These are phyloP conservation scores for Trichophyton simii DNA, from an alignment of 2,329 filamentous ascomycete genomes.

Conservation along the genomic window DNA sequence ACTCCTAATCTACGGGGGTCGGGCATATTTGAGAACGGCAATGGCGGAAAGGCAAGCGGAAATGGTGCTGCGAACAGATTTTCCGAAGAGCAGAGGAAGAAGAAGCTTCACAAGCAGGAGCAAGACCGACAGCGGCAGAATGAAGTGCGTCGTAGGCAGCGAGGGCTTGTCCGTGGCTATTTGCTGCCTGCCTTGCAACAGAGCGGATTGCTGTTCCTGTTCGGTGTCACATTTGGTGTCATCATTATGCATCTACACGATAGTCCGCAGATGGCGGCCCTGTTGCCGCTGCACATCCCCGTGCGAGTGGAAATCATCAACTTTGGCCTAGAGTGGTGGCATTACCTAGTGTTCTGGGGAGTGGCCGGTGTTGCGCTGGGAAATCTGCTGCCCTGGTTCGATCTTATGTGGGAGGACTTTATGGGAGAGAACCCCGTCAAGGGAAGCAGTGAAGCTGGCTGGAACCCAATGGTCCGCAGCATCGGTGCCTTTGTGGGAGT, in stretches of 20 bases:
- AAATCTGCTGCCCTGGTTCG: slow-evolving; percentile 70
- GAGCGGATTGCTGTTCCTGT: slow-evolving; percentile 55
- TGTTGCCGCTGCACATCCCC: slow-evolving; percentile 22
- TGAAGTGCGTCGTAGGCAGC: background rate
- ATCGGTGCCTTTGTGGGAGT: slow-evolving; percentile 61
- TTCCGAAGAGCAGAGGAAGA: background rate
- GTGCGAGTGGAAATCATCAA: slow-evolving; percentile 48
- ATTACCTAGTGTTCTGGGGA: slow-evolving; percentile 72
- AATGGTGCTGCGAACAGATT: background rate
- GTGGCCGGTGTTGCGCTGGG: slow-evolving; percentile 64
- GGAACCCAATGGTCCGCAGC: slow-evolving; percentile 59
- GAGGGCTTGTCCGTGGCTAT: slow-evolving; percentile 23
- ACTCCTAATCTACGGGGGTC: slow-evolving; percentile 42
- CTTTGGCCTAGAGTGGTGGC: slow-evolving; percentile 39
- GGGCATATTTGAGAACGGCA: background rate
- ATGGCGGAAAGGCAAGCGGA: background rate
- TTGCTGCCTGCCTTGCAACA: slow-evolving; percentile 47
- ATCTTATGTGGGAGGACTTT: slow-evolving; percentile 56
- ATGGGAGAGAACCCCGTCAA: slow-evolving; percentile 26
- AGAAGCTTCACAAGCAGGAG: background rate
- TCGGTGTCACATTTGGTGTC: slow-evolving; percentile 72
- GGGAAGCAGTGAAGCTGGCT: slow-evolving; percentile 29
- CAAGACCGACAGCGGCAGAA: background rate
- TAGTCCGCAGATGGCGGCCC: slow-evolving; percentile 42
- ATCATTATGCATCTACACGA: slow-evolving; percentile 70